Conservation (phyloP, 257 asterid genomes). For the Gynochthodes officinalis region DNA sequence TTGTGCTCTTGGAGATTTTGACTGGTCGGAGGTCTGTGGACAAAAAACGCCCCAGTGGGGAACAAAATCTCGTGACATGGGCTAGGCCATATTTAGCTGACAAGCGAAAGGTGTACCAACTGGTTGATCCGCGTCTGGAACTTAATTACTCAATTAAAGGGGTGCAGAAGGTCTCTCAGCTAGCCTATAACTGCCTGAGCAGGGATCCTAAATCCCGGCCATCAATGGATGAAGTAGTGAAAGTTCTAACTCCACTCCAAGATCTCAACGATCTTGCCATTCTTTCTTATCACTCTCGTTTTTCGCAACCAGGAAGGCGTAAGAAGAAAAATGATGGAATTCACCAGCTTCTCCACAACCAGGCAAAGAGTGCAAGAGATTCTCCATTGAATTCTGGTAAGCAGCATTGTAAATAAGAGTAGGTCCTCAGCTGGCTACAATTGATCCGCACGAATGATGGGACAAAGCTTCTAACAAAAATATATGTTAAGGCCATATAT, state of each 20-base stretch:
- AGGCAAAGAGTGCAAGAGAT: slow-evolving; percentile 43
- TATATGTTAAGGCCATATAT: slow-evolving; percentile 7
- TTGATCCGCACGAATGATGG: slow-evolving; percentile 1
- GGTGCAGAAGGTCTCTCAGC: slow-evolving; percentile 67
- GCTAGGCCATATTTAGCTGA: slow-evolving; percentile 82
- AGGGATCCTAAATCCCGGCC: slow-evolving; percentile 84
- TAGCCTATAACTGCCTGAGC: slow-evolving; percentile 64
- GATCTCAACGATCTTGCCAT: slow-evolving; percentile 77
- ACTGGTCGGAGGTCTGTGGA: slow-evolving; percentile 93
- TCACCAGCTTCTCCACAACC: slow-evolving; percentile 42
- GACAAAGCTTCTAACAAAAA: slow-evolving; percentile 12
- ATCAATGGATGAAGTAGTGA: slow-evolving; percentile 81
- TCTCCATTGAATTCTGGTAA: slow-evolving; percentile 47
- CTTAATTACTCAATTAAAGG: slow-evolving; percentile 81
- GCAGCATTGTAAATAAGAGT: slow-evolving; percentile 38
- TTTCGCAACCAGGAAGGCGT: slow-evolving; percentile 51
- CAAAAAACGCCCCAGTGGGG: slow-evolving; percentile 84
- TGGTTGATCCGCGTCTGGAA: slow-evolving; percentile 89
- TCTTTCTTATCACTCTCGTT: slow-evolving; percentile 58
- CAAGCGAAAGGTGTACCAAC: slow-evolving; percentile 73
- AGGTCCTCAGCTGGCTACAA: slow-evolving; percentile 4
- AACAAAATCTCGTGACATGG: slow-evolving; percentile 90
- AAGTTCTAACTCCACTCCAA: slow-evolving; percentile 63
- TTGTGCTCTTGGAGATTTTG: slow-evolving; percentile 78
- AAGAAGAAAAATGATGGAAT: slow-evolving; percentile 55